Evolutionary conservation across 495 filamentous ascomycete genomes (phyloP), one percentile per base, ranked within the genome.

Genomic region (Stereocaulon alpinum): DNA sequence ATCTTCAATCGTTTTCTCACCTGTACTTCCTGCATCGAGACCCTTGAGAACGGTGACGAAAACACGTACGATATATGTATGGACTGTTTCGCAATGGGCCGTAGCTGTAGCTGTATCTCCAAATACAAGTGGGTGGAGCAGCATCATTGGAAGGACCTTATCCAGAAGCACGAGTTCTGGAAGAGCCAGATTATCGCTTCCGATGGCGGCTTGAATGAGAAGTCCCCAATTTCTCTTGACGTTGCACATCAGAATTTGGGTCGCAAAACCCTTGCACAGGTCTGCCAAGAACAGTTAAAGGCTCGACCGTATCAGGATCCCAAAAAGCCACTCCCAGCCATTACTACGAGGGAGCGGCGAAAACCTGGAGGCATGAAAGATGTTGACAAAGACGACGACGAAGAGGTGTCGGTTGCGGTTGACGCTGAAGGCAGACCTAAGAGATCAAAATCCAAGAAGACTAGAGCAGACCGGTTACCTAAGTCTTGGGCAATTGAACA

Each of bases 1-100:
- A 93, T 98, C 51, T 96, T 96, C 77, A 98, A 98, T 69, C 84
- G 92, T 7, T 98, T 97, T 66, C 74, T 98, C 37, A 94, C 91
- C 4, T 98, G 93, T 70, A 84, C 86, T 40, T 79, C 79, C 41
- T 97, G 93, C 67, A 77, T 86, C 32, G 62, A 71, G 40, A 73
- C 76, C 17, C 68, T 78, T 43, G 73, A 76, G 34, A 74, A 75
- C 53, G 87, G 80, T 18, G 82, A 81, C 5, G 80, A 89, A 53
- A 86, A 91, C 60, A 82, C 85, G 0, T 98, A 96, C 67, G 93
- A 98, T 66, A 80, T 98, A 14, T 98, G 93, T 68, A 89, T 98
- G 84, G 92, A 98, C 45, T 98, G 93, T 68, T 97, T 91, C 63
- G 85, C 82, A 17, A 92, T 96, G 82, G 93, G 93, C 40, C 83